These are phyloP conservation scores for Cyberlindnera meyerae DNA, from an alignment of 805 yeast species.

Conservation along the genomic window DNA sequence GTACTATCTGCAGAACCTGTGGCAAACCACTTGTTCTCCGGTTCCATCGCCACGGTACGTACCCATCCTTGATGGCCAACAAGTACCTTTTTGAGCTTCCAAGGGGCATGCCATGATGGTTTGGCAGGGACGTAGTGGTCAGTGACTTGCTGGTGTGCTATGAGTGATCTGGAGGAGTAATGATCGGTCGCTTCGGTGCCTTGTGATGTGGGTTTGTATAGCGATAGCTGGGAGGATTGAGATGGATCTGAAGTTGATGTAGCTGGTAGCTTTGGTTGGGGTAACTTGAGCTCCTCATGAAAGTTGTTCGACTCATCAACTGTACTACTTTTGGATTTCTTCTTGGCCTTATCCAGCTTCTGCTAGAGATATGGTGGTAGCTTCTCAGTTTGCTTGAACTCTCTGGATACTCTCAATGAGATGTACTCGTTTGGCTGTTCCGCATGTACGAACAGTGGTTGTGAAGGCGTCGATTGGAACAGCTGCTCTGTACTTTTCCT, in stretches of 20 bases:
- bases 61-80: constrained; percentile 96
- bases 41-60: constrained; percentile 74
- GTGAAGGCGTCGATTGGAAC: constrained; percentile 5
- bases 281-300: constrained; percentile 3
- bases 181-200: constrained; percentile 7
- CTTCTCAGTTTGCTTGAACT: constrained; percentile 22
- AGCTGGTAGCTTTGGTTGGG: constrained; percentile 1
- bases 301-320: no score
- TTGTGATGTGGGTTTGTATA: constrained; percentile 1
- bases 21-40: constrained; percentile 85
- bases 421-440: constrained; percentile 26
- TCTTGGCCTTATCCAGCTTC: constrained; percentile 19
- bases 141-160: constrained; percentile 15
- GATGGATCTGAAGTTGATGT: neutral
- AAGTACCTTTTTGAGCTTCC: constrained; percentile 70
- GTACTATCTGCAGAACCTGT: constrained; percentile 89
- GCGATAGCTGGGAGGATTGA: constrained; percentile 2
- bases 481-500: constrained; percentile 11
- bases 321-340: constrained; percentile 9
- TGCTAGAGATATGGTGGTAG: constrained; percentile 29
- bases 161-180: constrained; percentile 11
- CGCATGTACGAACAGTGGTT: constrained; percentile 3
- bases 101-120: constrained; percentile 51
- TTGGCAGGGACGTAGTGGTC: constrained; percentile 15
- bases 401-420: constrained; percentile 26